phyloP scores from a whole-genome alignment of 495 filamentous ascomycete genomes.

The Talaromyces adpressus region DNA sequence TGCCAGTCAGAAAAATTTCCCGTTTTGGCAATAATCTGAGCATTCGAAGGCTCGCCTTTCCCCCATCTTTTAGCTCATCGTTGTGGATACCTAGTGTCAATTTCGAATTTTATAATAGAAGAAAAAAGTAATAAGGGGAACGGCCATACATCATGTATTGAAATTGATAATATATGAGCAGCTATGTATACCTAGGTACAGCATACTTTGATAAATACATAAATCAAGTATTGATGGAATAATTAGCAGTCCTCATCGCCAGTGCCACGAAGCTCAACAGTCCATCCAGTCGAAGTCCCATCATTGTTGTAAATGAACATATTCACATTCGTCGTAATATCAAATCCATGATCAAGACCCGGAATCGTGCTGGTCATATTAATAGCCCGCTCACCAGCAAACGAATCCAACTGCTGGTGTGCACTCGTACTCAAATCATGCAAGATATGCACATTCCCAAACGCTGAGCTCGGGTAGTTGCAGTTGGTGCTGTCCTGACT shows the following conservation, averaged over 20 bases:
- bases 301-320: neutral
- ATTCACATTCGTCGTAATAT: neutral
- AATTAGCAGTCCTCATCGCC: neutral
- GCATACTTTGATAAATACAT: no score
- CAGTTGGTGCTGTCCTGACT: neutral
- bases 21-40: neutral
- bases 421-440: neutral
- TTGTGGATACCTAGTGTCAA: no score
- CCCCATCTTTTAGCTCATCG: no score
- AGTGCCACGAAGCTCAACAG: neutral
- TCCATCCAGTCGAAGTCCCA: neutral
- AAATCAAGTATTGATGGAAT: no score
- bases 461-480: neutral
- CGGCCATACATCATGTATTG: no score
- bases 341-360: neutral
- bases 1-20: conserved; percentile 1
- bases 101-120: no score
- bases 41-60: no score
- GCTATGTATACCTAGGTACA: no score
- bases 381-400: neutral
- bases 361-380: neutral
- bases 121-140: no score
- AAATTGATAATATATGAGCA: no score
- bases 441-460: neutral
- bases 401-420: neutral